Evolutionary conservation across 2,329 filamentous ascomycete species (phyloP).

Genomic region (Ophiostoma himal-ulmi): DNA sequence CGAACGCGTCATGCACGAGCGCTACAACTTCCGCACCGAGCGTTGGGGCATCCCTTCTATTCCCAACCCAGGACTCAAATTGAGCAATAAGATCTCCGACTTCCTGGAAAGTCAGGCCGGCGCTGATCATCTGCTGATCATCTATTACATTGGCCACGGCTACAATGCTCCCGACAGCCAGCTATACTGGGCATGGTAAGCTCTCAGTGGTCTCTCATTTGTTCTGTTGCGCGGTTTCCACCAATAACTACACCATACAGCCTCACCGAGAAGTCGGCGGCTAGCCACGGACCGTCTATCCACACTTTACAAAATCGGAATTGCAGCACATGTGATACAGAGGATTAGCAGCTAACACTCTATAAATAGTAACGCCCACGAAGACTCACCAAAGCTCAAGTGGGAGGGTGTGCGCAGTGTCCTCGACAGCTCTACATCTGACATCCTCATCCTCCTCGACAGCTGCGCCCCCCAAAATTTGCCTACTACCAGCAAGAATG

Average conservation of each 20-base stretch:
- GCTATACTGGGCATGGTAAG: constrained; percentile 62
- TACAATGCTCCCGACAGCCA: constrained; percentile 55
- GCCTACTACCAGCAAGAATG: constrained; percentile 46
- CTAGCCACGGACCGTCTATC: not conserved
- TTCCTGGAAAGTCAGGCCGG: constrained; percentile 52
- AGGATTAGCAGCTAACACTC: constrained; percentile 18
- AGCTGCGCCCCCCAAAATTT: constrained; percentile 53
- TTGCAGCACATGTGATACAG: not conserved
- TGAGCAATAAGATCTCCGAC: constrained; percentile 54
- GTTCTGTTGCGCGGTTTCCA: not conserved
- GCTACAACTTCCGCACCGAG: constrained; percentile 56
- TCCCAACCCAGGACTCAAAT: constrained; percentile 54
- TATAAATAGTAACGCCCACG: constrained; percentile 46
- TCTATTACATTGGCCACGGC: constrained; percentile 60
- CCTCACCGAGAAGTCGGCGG: not conserved
- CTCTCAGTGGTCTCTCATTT: constrained; percentile 23
- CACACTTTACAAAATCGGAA: not conserved
- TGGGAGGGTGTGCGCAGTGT: constrained; percentile 59
- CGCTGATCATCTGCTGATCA: constrained; percentile 55
- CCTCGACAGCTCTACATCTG: constrained; percentile 57
- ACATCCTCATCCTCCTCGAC: constrained; percentile 58
- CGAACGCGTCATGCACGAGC: constrained; percentile 53
- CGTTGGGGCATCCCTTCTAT: constrained; percentile 56
- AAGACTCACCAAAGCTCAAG: constrained; percentile 55
- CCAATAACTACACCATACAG: not conserved